phyloP scores from a whole-genome alignment of 2,329 filamentous ascomycete species.

The Stemphylium lycopersici region DNA sequence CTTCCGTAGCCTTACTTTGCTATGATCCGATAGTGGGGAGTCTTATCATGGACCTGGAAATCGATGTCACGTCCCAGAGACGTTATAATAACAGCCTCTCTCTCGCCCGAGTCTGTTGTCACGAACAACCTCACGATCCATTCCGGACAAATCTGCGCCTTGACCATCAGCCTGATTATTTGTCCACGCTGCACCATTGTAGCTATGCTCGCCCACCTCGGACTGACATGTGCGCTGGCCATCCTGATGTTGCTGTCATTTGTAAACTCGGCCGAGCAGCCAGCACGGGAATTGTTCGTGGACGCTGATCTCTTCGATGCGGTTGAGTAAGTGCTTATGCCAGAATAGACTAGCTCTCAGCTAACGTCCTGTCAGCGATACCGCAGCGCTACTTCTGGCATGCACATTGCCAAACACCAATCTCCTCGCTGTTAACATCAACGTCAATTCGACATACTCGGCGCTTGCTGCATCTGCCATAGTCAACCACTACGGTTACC shows the following conservation, averaged over 20 bases:
- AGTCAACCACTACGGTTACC: conserved; percentile 51
- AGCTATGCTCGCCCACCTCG: background rate
- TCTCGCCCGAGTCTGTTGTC: background rate
- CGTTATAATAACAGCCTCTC: background rate
- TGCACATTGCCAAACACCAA: conserved; percentile 10
- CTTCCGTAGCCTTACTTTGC: background rate
- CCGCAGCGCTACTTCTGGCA: conserved; percentile 7
- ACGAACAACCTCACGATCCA: background rate
- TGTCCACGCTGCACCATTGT: background rate
- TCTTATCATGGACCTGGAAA: background rate
- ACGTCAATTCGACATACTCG: conserved; percentile 43
- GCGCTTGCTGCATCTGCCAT: conserved; percentile 48
- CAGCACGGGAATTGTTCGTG: background rate
- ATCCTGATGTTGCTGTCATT: background rate
- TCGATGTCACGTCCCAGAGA: background rate
- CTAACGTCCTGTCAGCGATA: conserved; percentile 2
- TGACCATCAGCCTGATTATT: too few species aligned
- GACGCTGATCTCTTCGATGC: conserved; percentile 11
- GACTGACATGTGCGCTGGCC: background rate
- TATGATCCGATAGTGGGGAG: background rate
- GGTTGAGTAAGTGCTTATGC: conserved; percentile 1
- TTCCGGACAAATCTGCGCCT: background rate
- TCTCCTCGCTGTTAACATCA: conserved; percentile 8
- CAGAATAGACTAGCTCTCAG: background rate
- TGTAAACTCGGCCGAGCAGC: background rate